Conservation (phyloP, 805 yeast species). For the Candida yuanshanica region DNA sequence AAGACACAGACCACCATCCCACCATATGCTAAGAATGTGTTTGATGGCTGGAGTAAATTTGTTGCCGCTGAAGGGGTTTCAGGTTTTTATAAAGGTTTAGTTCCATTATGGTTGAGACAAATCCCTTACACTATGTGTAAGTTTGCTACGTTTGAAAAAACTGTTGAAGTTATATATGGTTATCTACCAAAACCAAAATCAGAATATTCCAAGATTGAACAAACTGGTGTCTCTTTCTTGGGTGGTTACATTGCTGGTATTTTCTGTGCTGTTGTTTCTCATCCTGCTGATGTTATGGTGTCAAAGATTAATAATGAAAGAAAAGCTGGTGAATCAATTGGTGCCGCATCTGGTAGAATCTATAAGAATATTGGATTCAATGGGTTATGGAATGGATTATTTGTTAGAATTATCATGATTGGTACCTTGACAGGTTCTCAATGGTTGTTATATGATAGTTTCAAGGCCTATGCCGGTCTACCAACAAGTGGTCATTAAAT, state of each 20-base stretch:
- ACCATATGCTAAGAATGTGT: slow-evolving; percentile 60
- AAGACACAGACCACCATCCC: slow-evolving; percentile 91
- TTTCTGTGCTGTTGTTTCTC: slow-evolving; percentile 91
- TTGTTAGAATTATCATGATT: slow-evolving; percentile 92
- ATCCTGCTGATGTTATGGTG: slow-evolving; percentile 99
- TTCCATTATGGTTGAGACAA: slow-evolving; percentile 94
- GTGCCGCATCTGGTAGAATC: slow-evolving; percentile 65
- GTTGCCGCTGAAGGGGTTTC: slow-evolving; percentile 62
- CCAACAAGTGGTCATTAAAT: slow-evolving; percentile 63
- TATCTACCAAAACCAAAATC: slow-evolving; percentile 67
- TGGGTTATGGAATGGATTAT: slow-evolving; percentile 94
- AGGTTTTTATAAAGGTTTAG: slow-evolving; percentile 81
- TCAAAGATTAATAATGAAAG: slow-evolving; percentile 80
- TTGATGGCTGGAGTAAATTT: slow-evolving; percentile 64
- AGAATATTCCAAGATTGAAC: slow-evolving; percentile 66
- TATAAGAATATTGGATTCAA: slow-evolving; percentile 78
- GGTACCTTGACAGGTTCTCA: slow-evolving; percentile 97
- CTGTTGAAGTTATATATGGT: slow-evolving; percentile 74
- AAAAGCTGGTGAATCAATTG: slow-evolving; percentile 57
- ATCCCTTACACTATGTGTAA: slow-evolving; percentile 98
- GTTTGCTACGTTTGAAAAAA: slow-evolving; percentile 90
- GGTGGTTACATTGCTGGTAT: slow-evolving; percentile 99
- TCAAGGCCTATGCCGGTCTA: slow-evolving; percentile 89
- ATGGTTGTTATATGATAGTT: slow-evolving; percentile 95
- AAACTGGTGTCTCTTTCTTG: slow-evolving; percentile 89